Base-by-base conservation (phyloP, 2,329 filamentous ascomycete genomes). In the Beauveria sp. region DNA sequence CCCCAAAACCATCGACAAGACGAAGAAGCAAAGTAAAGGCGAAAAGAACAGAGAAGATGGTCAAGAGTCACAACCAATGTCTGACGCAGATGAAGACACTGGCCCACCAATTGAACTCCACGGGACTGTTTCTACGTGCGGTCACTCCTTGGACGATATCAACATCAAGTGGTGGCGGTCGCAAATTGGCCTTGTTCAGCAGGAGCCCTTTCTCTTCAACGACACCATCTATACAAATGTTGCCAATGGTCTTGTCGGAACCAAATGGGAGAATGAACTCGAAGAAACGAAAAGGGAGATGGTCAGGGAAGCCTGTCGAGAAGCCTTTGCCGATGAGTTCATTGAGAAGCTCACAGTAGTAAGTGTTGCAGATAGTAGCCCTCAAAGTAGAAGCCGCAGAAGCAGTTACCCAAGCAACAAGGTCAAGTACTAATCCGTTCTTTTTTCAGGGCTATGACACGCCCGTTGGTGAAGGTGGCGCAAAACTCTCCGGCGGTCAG, bases 401-500 rank as follows among this genome's bases (percentile, higher is more conserved):
- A 34, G 30, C 30, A 34, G 30, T 3, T 3, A 14, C 30, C 24
- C 8, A 28, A 51, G 16, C 16, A 20, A 7, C 40, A 16, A n/a
- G 16, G 8, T n/a, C 18, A n/a, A n/a, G 16, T 12, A 52, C 65
- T 66, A 10, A 69, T 52, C 26, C 20, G 20, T 40, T 46, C 10
- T 53, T 30, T 7, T 7, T 28, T 14, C n/a, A 89, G 76, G 84
- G 85, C 2, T 93, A 93, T 68, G 81, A 88, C 5, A 91, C 90
- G 0, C 73, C 82, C 7, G 90, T 95, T 1, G 91, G 91, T 1
- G 90, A 93, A 68, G 83, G 83, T 28, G 91, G 91, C 5, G 87
- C 88, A 51, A 91, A 90, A 70, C 77, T 96, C 1, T 91, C 88
- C 10, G 89, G 90, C n/a, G 91, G 86, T 65, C 88, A 90, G 74